Percentiles rank a stretch among this genome's conserved stretches.
phyloP scores from a whole-genome alignment of 2,329 filamentous ascomycete species.

The Aspergillus felis region DNA sequence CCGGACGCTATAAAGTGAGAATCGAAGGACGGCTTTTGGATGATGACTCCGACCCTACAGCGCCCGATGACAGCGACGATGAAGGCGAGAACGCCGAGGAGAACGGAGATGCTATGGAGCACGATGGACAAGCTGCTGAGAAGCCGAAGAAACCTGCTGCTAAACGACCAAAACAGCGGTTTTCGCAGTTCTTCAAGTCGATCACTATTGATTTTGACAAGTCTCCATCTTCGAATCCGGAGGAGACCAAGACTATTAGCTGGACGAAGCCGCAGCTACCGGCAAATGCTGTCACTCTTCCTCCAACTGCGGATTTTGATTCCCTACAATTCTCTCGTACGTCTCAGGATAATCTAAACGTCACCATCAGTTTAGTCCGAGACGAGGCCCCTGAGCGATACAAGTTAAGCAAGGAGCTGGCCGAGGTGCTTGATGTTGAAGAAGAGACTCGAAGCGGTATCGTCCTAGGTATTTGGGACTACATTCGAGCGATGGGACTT shows the following conservation, averaged over 20 bases:
- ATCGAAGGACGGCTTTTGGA: slow-evolving; percentile 84
- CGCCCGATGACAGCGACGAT: slow-evolving; percentile 48
- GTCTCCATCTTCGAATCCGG: slow-evolving; percentile 35
- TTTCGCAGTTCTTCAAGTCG: slow-evolving; percentile 50
- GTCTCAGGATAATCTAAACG: slow-evolving; percentile 87
- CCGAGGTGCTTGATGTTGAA: slow-evolving; percentile 78
- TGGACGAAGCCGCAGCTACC: slow-evolving; percentile 75
- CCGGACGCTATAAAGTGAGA: slow-evolving; percentile 70
- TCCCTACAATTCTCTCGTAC: slow-evolving; percentile 86
- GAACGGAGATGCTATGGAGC: slow-evolving; percentile 56
- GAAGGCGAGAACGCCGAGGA: slow-evolving; percentile 33
- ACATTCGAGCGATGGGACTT: slow-evolving; percentile 77
- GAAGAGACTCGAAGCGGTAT: slow-evolving; percentile 86
- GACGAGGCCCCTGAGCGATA: slow-evolving; percentile 86
- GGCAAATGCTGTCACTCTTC: slow-evolving; percentile 49
- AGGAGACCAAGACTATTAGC: slow-evolving; percentile 56
- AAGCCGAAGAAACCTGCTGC: slow-evolving; percentile 25
- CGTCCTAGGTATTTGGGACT: slow-evolving; percentile 92
- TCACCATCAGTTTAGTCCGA: slow-evolving; percentile 78
- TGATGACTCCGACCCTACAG: slow-evolving; percentile 55
- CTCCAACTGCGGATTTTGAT: slow-evolving; percentile 76
- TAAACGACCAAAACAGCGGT: slow-evolving; percentile 35
- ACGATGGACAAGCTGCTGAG: slow-evolving; percentile 45
- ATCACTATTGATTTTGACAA: slow-evolving; percentile 52
- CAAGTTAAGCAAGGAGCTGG: slow-evolving; percentile 70